Conservation (phyloP, 306 rosid species). For the Trifolium fragiferum region DNA sequence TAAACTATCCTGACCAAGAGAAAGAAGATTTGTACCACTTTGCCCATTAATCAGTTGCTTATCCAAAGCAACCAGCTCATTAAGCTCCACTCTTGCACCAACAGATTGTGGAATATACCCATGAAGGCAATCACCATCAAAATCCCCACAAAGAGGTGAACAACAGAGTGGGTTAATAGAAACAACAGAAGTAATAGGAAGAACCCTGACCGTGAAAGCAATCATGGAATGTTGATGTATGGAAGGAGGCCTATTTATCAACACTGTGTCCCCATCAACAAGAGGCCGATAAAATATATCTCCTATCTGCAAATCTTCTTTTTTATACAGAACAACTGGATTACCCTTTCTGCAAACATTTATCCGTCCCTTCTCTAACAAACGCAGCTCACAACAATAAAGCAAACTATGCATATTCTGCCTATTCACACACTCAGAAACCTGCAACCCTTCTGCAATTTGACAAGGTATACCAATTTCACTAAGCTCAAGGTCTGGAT, state of each 20-base stretch:
- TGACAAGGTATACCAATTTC: slow-evolving; percentile 86
- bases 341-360: slow-evolving; percentile 64
- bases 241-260: slow-evolving; percentile 96
- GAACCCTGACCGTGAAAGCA: slow-evolving; percentile 70
- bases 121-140: slow-evolving; percentile 98
- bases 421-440: slow-evolving; percentile 70
- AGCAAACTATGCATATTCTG: slow-evolving; percentile 66
- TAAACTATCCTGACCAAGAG: slow-evolving; percentile 90
- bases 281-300: slow-evolving; percentile 78
- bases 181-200: slow-evolving; percentile 69
- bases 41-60: slow-evolving; percentile 82
- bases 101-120: slow-evolving; percentile 91
- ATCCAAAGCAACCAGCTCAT: slow-evolving; percentile 80
- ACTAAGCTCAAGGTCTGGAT: slow-evolving; percentile 74
- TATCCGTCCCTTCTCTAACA: slow-evolving; percentile 68
- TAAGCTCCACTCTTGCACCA: slow-evolving; percentile 78
- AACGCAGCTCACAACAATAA: slow-evolving; percentile 58
- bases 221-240: slow-evolving; percentile 93
- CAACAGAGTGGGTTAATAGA: slow-evolving; percentile 89
- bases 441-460: slow-evolving; percentile 78
- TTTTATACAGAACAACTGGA: slow-evolving; percentile 48
- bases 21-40: slow-evolving; percentile 85
- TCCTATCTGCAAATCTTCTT: slow-evolving; percentile 64
- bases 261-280: slow-evolving; percentile 71
- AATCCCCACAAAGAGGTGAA: slow-evolving; percentile 94